These are phyloP conservation scores for Vaccinium corymbosum DNA, from an alignment of 148 eudicot genomes.

Conservation along the genomic window DNA sequence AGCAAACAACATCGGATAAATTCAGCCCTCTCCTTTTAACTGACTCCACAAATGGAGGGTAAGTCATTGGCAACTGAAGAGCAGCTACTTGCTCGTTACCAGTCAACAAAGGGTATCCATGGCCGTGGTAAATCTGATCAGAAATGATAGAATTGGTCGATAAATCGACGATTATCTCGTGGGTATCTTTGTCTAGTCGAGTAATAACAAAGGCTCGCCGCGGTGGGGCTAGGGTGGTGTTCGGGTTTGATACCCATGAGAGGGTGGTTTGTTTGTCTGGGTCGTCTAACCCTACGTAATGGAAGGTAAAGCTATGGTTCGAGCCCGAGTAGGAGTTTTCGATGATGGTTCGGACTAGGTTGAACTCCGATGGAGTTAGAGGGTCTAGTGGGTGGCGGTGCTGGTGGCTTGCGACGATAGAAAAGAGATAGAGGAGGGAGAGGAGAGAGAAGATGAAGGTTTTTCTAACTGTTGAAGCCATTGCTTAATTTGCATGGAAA, in stretches of 20 bases:
- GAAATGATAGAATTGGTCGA: background rate
- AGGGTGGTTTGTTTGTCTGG: background rate
- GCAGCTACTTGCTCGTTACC: background rate
- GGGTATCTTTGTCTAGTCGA: background rate
- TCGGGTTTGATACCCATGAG: background rate
- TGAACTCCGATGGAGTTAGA: background rate
- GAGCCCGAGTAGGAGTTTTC: background rate
- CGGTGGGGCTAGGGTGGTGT: background rate
- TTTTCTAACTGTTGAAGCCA: background rate
- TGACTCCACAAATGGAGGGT: slow-evolving; percentile 1
- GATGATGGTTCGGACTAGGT: background rate
- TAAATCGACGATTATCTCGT: background rate
- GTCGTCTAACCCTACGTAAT: background rate
- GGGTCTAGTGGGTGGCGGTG: slow-evolving; percentile 7
- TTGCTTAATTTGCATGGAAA: slow-evolving; percentile 1
- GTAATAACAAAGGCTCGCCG: slow-evolving; percentile 3
- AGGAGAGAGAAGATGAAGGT: background rate
- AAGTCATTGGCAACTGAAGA: background rate
- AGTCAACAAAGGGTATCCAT: background rate
- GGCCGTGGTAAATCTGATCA: background rate
- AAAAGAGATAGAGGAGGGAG: background rate
- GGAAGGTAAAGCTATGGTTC: background rate
- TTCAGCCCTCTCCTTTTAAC: background rate
- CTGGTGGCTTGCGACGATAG: background rate
- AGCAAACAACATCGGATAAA: background rate